Conservation (phyloP, 2,329 filamentous ascomycete species). For the Anisogramma anomala region DNA sequence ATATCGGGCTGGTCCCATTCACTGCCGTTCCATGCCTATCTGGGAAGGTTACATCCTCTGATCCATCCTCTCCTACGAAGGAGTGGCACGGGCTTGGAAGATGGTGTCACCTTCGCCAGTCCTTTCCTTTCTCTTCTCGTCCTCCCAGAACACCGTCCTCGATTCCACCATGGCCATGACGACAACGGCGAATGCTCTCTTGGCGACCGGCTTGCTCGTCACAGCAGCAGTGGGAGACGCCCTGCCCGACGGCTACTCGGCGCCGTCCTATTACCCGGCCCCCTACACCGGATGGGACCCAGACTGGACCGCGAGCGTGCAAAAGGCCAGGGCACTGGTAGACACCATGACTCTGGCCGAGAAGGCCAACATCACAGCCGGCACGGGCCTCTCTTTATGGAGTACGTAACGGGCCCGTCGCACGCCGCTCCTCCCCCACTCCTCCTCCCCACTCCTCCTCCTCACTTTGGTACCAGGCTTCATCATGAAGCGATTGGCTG, state of each 20-base stretch:
- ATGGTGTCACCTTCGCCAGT: too few relatives aligned
- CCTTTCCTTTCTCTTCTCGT: too few relatives aligned
- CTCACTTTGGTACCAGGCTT: conserved; percentile 38
- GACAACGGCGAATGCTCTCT: conserved; percentile 5
- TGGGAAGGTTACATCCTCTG: too few relatives aligned
- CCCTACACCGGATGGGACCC: conserved; percentile 60
- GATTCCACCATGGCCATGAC: too few relatives aligned
- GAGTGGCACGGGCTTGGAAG: too few relatives aligned
- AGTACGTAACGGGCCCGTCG: too few relatives aligned
- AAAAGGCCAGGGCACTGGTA: conserved; percentile 56
- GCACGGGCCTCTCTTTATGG: conserved; percentile 62
- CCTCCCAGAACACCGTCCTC: too few relatives aligned
- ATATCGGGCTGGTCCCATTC: too few relatives aligned
- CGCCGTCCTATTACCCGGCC: conserved; percentile 58
- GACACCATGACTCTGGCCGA: conserved; percentile 68
- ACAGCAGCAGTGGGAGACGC: conserved; percentile 17
- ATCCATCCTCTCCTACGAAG: too few relatives aligned
- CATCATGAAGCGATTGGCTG: conserved; percentile 71
- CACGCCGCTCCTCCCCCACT: too few relatives aligned
- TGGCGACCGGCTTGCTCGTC: conserved; percentile 11
- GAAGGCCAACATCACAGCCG: conserved; percentile 66
- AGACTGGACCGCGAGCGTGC: conserved; percentile 59
- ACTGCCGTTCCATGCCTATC: too few relatives aligned
- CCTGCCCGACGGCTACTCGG: conserved; percentile 27
- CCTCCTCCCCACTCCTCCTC: neutral